A percentile compares a stretch with the other conserved stretches of the same genome.
Conservation (phyloP, 2,329 filamentous ascomycete genomes). For the Colletotrichum caudatum region DNA sequence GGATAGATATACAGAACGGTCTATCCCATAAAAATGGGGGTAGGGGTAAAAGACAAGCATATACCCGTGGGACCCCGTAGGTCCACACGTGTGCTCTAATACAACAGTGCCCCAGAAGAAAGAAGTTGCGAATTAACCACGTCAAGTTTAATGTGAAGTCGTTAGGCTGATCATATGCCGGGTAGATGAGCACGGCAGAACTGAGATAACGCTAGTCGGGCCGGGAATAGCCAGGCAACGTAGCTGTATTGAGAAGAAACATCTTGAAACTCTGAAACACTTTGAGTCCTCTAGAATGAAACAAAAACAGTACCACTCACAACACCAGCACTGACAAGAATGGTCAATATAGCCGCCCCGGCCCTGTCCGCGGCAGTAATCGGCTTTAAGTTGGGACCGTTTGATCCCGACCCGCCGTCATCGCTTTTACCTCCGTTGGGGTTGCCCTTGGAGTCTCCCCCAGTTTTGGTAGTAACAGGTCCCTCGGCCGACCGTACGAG, state of each 20-base stretch:
- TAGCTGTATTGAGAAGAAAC: not conserved
- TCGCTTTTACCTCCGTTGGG: conserved; percentile 42
- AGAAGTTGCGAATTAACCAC: not conserved
- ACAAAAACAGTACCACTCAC: conserved; percentile 46
- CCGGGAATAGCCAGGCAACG: fast-evolving
- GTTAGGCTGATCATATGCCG: not conserved
- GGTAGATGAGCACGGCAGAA: not conserved
- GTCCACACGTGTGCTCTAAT: no score
- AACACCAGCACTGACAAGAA: conserved; percentile 63
- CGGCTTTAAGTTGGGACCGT: conserved; percentile 28
- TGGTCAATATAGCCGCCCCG: conserved; percentile 75
- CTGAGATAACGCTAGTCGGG: not conserved
- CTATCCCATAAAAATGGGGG: no score
- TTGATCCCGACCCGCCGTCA: not conserved
- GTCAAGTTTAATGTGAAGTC: not conserved
- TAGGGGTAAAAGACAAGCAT: no score
- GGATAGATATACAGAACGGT: no score
- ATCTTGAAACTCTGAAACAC: not conserved
- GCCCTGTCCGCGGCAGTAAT: conserved; percentile 71
- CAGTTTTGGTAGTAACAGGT: conserved; percentile 61
- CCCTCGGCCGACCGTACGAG: conserved; percentile 55
- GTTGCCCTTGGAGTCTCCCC: conserved; percentile 64
- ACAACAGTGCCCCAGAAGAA: not conserved
- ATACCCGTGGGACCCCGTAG: no score
- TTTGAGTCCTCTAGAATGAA: conserved; percentile 4